phyloP scores from a whole-genome alignment of 208 protist genomes.

The Crithidia brevicula region DNA sequence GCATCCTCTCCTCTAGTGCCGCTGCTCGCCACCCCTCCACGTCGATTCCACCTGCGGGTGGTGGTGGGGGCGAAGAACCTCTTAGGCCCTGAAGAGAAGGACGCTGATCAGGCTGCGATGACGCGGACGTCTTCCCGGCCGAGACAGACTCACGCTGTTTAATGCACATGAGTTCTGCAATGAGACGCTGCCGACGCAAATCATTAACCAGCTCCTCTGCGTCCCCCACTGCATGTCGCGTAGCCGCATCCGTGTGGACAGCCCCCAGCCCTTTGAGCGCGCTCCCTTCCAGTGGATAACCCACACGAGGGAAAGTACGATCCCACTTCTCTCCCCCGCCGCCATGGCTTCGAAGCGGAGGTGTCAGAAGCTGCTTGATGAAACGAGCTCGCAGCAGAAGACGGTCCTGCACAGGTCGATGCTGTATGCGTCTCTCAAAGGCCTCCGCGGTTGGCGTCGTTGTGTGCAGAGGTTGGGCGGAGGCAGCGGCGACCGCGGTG shows the following conservation, averaged over 20 bases:
- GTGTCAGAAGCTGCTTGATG: conserved; percentile 12
- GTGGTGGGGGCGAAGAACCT: background rate
- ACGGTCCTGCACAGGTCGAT: conserved; percentile 2
- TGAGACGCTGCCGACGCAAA: conserved; percentile 13
- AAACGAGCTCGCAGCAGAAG: conserved; percentile 15
- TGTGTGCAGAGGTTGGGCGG: background rate
- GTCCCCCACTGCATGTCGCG: background rate
- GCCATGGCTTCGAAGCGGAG: conserved; percentile 6
- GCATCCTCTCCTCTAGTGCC: conserved; percentile 5
- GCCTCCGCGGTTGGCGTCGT: background rate
- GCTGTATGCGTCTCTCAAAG: conserved; percentile 14
- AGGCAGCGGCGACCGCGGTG: too few relatives aligned
- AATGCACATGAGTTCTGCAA: conserved; percentile 11
- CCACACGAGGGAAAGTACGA: too few relatives aligned
- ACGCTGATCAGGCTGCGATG: background rate
- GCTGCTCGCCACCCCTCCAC: background rate
- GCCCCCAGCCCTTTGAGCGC: too few relatives aligned
- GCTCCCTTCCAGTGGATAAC: too few relatives aligned
- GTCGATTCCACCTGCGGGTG: conserved; percentile 2
- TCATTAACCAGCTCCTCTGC: conserved; percentile 5
- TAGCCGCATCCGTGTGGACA: background rate
- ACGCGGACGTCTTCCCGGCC: background rate
- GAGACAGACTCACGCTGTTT: background rate
- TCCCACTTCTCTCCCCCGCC: too few relatives aligned
- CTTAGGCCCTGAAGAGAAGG: too few relatives aligned